Conservation (phyloP, 306 rosid genomes). For the Begonia fuchsioides region DNA sequence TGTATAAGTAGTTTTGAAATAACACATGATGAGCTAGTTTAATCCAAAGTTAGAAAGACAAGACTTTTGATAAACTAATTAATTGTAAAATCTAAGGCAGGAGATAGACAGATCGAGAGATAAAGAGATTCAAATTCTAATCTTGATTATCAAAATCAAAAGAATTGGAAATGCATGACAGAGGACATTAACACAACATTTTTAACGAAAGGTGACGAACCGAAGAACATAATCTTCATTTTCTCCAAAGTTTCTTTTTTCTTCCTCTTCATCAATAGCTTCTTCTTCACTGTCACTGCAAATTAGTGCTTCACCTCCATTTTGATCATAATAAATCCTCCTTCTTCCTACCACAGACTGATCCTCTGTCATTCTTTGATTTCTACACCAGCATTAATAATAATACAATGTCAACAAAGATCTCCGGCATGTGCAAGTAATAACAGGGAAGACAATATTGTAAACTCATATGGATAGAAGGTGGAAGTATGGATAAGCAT, state of each 20-base stretch:
- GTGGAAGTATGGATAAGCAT: not conserved
- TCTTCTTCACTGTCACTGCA: slow-evolving; percentile 99
- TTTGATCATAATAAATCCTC: slow-evolving; percentile 94
- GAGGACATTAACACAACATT: no score
- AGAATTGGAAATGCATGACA: no score
- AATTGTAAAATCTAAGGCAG: no score
- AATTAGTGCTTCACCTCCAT: slow-evolving; percentile 92
- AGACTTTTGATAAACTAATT: no score
- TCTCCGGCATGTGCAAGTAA: not conserved
- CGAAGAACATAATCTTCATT: slow-evolving; percentile 86
- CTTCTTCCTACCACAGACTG: slow-evolving; percentile 94
- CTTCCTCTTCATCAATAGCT: slow-evolving; percentile 77
- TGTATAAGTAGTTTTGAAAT: no score
- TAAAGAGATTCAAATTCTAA: no score
- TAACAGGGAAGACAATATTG: not conserved
- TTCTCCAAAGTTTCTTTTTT: slow-evolving; percentile 68
- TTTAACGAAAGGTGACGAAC: slow-evolving; percentile 29
- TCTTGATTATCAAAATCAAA: no score
- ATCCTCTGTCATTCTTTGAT: slow-evolving; percentile 99
- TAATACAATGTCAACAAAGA: slow-evolving; percentile 7
- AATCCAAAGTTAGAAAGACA: no score
- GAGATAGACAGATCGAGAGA: no score
- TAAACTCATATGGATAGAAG: not conserved
- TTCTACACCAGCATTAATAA: slow-evolving; percentile 39
- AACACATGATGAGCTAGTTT: no score